Base-by-base conservation (phyloP, 176 grass and related monocot genomes). In the Aegilops sharonensis region DNA sequence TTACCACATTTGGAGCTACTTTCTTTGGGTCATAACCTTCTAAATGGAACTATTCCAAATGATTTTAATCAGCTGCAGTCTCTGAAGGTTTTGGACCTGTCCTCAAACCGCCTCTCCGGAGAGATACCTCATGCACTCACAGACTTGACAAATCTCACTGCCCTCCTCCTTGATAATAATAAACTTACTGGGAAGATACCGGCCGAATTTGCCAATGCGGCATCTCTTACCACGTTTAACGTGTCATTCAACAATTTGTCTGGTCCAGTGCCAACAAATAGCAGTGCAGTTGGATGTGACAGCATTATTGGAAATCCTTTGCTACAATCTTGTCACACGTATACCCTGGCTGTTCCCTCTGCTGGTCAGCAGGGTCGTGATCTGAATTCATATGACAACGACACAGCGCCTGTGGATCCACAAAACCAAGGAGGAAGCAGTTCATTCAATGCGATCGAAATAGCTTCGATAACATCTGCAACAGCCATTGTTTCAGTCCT, bases 181-280 rank as follows among this genome's bases (percentile, higher is more conserved):
- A 96, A 91, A 37, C 92, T 99, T 90, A 92, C 94, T 69, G 94
- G 97, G 69, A 88, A 90, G 66, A 96, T 96, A 64, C 97, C 94
- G 42, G 86, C 78, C 6, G 87, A 80, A 31, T 94, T 99, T 76
- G 87, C 90, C 27, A 89, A 86, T n/a, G 78, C 68, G 32, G 64
- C 87, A 80, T 92, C 87, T 5, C 89, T 96, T 78, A 78, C 89
- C 21, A 24, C n/a, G 23, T 99, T 99, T 69, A 99, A 99, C 84
- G 82, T 94, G 54, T 99, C 97, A 59, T 99, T 92, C 89, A 99
- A 99, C 79, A 99, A 99, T 88, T 91, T 99, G 86, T 99, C 97
- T 77, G 97, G 94, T 65, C 78, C 94, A 24, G 73, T 95, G 64
- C 94, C 94, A 83, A 84, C 91, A 10, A 95, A 92, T 87, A 94